These are phyloP conservation scores for Moricandia arvensis DNA, from an alignment of 345 rosid genomes.

Conservation along the genomic window DNA sequence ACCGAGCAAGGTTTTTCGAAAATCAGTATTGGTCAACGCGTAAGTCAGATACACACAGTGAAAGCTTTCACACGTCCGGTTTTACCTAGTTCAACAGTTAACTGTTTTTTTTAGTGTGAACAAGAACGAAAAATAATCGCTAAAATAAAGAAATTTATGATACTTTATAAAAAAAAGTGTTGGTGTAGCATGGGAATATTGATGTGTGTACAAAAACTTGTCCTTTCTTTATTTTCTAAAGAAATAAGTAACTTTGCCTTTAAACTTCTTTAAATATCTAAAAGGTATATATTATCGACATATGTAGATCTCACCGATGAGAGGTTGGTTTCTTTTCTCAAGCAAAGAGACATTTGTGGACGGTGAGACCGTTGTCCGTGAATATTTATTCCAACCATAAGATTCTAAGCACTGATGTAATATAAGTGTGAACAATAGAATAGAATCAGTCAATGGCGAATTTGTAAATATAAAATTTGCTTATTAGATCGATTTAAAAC, in stretches of 20 bases:
- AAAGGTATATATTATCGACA: neutral
- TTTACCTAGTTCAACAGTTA: conserved; percentile 30
- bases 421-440: neutral
- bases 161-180: neutral
- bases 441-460: neutral
- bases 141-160: neutral
- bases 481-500: no score
- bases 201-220: conserved; percentile 16
- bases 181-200: conserved; percentile 32
- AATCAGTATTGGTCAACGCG: conserved; percentile 20
- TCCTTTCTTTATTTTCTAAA: neutral
- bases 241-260: neutral
- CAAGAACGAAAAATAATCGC: conserved; percentile 6
- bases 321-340: conserved; percentile 2
- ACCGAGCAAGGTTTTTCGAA: neutral
- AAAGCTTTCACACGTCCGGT: conserved; percentile 45
- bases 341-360: conserved; percentile 23
- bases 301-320: conserved; percentile 1
- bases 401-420: neutral
- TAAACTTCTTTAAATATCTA: neutral
- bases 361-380: conserved; percentile 32
- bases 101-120: conserved; percentile 55
- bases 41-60: conserved; percentile 29
- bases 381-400: neutral
- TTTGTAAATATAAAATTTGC: neutral